Base-by-base conservation (phyloP, 2,329 filamentous ascomycete species). In the Knoxdaviesia proteae region DNA sequence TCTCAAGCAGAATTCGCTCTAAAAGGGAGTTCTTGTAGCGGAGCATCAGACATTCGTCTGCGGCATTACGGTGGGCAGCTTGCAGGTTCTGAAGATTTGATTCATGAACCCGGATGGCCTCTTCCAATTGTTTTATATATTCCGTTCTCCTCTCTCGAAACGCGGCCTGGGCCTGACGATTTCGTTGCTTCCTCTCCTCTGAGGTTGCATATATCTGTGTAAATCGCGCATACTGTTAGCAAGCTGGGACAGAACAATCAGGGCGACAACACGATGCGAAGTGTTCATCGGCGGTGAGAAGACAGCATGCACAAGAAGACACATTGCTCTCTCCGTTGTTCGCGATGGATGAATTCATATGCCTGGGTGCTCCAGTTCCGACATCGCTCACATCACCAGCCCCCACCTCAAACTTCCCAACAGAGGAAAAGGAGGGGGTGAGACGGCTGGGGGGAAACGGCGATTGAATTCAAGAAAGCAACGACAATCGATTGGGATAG, bases 81-180 rank as follows among this genome's bases (percentile, higher is more conserved):
- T 96, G 90, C 46, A 98, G 69, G 54, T 77, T 93, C 53, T 92
- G 83, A 44, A 96, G 69, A 53, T 84, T 88, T 53, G 92, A 84
- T 62, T 98, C 90, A 68, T 96, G 88, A 52, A 90, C 83, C 55
- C 90, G 88, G 61, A 98, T 96, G 44, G 87, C 93, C 52, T 88
- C 84, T 63, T 98, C 90, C 31, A 98, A 73, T 61, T 98, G 90
- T 65, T 96, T 96, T 65, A 98, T 98, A 61, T 98, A 98, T 66
- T 98, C 90, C 44, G 88, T 96, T 46, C 90, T 79, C 50, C 90
- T 80, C 63, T 98, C 90, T 52, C 90, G 80, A 56, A 98, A 98
- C 45, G 90, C 90, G 44, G 90, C 90, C 63, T 98, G 90, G 40
- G 90, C 90, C 65, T 96, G 90, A 52, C 90, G 71, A 58, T 98